Conservation (phyloP, 352 stramenopile species). For the Phytopythium cucurbitacearum region DNA sequence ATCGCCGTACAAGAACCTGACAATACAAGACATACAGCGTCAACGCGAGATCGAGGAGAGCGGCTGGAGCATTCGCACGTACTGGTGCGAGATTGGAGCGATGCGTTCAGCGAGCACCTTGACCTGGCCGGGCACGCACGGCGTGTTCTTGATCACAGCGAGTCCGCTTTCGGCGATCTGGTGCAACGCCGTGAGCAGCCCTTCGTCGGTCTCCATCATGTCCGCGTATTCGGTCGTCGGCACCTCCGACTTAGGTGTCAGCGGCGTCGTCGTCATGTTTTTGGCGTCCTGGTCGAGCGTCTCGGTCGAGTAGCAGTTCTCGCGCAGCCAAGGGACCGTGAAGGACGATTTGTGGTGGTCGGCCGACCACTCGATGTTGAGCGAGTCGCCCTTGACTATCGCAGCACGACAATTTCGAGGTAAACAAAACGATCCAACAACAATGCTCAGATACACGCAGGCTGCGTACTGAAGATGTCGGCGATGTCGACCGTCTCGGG, state of each 20-base stretch:
- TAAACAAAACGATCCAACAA: not conserved
- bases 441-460: not conserved
- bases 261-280: slow-evolving; percentile 39
- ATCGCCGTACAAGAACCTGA: slow-evolving; percentile 80
- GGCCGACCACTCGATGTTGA: slow-evolving; percentile 64
- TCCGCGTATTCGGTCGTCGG: slow-evolving; percentile 49
- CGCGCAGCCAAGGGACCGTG: slow-evolving; percentile 58
- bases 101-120: slow-evolving; percentile 78
- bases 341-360: slow-evolving; percentile 70
- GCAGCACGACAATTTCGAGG: not conserved
- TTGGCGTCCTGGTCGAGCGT: slow-evolving; percentile 41
- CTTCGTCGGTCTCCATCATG: slow-evolving; percentile 70
- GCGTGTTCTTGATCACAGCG: slow-evolving; percentile 72
- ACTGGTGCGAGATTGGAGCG: slow-evolving; percentile 77
- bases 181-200: slow-evolving; percentile 61
- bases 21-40: not conserved
- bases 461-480: slow-evolving; percentile 58
- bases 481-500: slow-evolving; percentile 54
- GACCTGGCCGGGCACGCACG: slow-evolving; percentile 44
- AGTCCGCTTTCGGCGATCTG: slow-evolving; percentile 69
- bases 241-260: slow-evolving; percentile 45
- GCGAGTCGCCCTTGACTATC: slow-evolving; percentile 60
- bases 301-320: slow-evolving; percentile 73
- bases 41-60: not conserved
- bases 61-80: slow-evolving; percentile 9